Evolutionary conservation across 192 early-diverging fungal species (phyloP).

Genomic region (Entomortierella beljakovae): DNA sequence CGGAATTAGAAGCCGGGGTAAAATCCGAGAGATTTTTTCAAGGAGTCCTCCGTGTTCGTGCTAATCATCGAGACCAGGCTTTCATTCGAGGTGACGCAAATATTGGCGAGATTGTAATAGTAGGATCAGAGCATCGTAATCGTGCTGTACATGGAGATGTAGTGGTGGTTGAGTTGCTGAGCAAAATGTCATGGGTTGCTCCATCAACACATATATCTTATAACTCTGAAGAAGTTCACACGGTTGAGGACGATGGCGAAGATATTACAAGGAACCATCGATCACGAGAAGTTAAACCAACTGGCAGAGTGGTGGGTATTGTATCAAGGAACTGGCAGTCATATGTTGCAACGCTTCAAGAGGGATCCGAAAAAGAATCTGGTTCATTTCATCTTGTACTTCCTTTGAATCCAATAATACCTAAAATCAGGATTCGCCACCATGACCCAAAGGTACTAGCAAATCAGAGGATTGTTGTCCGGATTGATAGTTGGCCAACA

Average conservation of each 20-base stretch:
- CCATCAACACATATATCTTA: slow-evolving; percentile 59
- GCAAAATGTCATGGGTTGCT: slow-evolving; percentile 56
- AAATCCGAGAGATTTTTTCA: slow-evolving; percentile 62
- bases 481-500: slow-evolving; percentile 76
- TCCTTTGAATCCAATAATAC: slow-evolving; percentile 73
- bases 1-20: slow-evolving; percentile 64
- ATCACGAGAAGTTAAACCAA: slow-evolving; percentile 47
- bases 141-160: slow-evolving; percentile 72
- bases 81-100: slow-evolving; percentile 57
- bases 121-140: slow-evolving; percentile 67
- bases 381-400: slow-evolving; percentile 73
- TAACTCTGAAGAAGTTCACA: slow-evolving; percentile 46
- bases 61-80: slow-evolving; percentile 59
- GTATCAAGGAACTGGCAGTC: slow-evolving; percentile 77
- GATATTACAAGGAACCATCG: slow-evolving; percentile 20
- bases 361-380: slow-evolving; percentile 60
- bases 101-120: slow-evolving; percentile 67
- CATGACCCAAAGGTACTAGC: slow-evolving; percentile 65
- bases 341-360: slow-evolving; percentile 82
- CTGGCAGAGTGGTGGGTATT: slow-evolving; percentile 71
- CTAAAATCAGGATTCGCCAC: slow-evolving; percentile 82
- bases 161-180: slow-evolving; percentile 72
- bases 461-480: slow-evolving; percentile 76
- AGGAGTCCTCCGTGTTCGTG: slow-evolving; percentile 55
- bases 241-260: slow-evolving; percentile 30